These are phyloP conservation scores for Trypanosoma mega DNA, from an alignment of 208 protist species.

Conservation along the genomic window DNA sequence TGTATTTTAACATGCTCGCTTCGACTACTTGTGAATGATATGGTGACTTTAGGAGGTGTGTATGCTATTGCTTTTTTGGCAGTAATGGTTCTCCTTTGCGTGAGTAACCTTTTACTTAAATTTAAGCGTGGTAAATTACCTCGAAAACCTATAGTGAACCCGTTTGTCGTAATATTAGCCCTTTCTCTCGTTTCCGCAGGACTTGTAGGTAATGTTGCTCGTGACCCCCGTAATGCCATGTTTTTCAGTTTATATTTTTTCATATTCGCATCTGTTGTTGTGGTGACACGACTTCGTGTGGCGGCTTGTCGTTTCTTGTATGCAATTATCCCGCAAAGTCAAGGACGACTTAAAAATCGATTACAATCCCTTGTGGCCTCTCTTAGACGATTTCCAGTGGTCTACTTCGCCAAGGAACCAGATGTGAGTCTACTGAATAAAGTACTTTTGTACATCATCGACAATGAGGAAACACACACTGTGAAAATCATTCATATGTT, in stretches of 20 bases:
- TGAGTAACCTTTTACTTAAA: slow-evolving; percentile 84
- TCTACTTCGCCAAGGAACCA: slow-evolving; percentile 71
- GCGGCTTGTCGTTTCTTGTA: slow-evolving; percentile 38
- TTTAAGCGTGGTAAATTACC: slow-evolving; percentile 62
- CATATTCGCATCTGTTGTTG: slow-evolving; percentile 35
- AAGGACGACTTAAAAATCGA: slow-evolving; percentile 1
- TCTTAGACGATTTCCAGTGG: slow-evolving; percentile 8
- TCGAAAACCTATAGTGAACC: slow-evolving; percentile 16
- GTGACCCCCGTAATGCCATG: slow-evolving; percentile 32
- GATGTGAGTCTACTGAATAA: slow-evolving; percentile 68
- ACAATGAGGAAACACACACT: slow-evolving; percentile 80
- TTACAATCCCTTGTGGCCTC: neutral
- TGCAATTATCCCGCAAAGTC: slow-evolving; percentile 19
- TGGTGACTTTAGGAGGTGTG: slow-evolving; percentile 27
- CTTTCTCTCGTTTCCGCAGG: slow-evolving; percentile 26
- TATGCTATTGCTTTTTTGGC: slow-evolving; percentile 34
- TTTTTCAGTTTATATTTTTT: slow-evolving; percentile 71
- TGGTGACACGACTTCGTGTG: slow-evolving; percentile 53
- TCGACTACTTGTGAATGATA: slow-evolving; percentile 27
- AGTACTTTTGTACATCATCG: slow-evolving; percentile 64
- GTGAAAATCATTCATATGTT: slow-evolving; percentile 56
- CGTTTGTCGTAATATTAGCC: slow-evolving; percentile 36
- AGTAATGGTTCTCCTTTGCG: slow-evolving; percentile 70
- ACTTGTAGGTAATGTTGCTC: slow-evolving; percentile 58
- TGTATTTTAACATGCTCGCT: slow-evolving; percentile 37